Conservation (phyloP, 2,329 filamentous ascomycete species). For the Zarea fungicola region DNA sequence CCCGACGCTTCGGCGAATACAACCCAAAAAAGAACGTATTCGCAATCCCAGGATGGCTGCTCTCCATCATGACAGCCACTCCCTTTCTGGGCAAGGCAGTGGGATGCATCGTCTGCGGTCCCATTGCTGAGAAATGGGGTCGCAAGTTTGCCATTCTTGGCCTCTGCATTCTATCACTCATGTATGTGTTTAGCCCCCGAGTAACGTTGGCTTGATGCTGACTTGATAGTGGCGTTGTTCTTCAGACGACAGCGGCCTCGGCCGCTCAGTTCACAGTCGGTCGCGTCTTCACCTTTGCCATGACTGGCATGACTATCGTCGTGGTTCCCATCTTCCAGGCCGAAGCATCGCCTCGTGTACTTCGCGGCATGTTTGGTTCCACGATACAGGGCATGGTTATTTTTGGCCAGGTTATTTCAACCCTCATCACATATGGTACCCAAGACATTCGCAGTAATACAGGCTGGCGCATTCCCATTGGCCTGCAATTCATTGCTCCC, state of each 20-base stretch:
- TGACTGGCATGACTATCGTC: slow-evolving; percentile 28
- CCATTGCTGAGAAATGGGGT: slow-evolving; percentile 23
- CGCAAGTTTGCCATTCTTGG: slow-evolving; percentile 21
- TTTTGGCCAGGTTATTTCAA: slow-evolving; percentile 22
- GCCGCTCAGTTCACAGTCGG: slow-evolving; percentile 27
- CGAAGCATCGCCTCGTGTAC: slow-evolving; percentile 21
- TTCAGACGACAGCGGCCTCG: slow-evolving; percentile 24
- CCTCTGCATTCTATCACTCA: slow-evolving; percentile 17
- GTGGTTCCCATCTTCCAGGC: slow-evolving; percentile 27
- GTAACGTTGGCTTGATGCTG: background rate
- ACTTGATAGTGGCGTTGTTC: slow-evolving; percentile 21
- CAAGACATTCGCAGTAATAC: slow-evolving; percentile 17
- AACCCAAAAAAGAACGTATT: slow-evolving; percentile 13
- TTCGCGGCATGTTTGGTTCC: slow-evolving; percentile 25
- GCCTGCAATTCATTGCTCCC: slow-evolving; percentile 38
- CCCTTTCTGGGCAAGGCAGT: slow-evolving; percentile 22
- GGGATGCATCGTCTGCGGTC: slow-evolving; percentile 15
- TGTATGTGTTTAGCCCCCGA: slow-evolving; percentile 12
- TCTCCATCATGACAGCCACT: slow-evolving; percentile 22
- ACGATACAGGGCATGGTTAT: slow-evolving; percentile 26
- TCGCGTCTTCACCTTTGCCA: slow-evolving; percentile 24
- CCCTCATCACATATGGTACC: slow-evolving; percentile 24
- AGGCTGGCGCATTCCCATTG: slow-evolving; percentile 41
- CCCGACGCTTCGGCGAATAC: slow-evolving; percentile 21
- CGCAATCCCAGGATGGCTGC: slow-evolving; percentile 19